Conservation (phyloP, 257 asterid genomes). For the Phtheirospermum japonicum region DNA sequence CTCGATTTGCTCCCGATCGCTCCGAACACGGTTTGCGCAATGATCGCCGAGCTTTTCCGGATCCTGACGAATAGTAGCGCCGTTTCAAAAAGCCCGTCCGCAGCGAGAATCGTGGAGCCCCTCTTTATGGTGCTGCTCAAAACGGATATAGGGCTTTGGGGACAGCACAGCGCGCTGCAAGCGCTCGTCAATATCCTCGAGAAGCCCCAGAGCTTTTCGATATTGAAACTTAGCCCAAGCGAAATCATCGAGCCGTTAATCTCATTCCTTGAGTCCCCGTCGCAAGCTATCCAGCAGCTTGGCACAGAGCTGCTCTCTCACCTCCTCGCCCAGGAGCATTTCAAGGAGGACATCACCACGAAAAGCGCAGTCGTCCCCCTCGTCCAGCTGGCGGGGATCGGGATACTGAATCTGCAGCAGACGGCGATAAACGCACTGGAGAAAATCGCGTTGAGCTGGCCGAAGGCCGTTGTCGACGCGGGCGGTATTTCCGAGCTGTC, state of each 20-base stretch:
- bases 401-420: constrained; percentile 67
- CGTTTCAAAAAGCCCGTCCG: constrained; percentile 64
- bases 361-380: constrained; percentile 76
- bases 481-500: constrained; percentile 83
- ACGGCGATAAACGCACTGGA: constrained; percentile 81
- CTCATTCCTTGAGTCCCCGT: constrained; percentile 70
- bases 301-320: constrained; percentile 77
- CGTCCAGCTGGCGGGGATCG: constrained; percentile 76
- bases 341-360: constrained; percentile 74
- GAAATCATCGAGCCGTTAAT: constrained; percentile 77
- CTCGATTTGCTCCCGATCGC: constrained; percentile 69
- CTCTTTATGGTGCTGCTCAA: constrained; percentile 64
- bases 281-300: constrained; percentile 86
- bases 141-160: constrained; percentile 70
- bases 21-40: constrained; percentile 63
- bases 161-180: constrained; percentile 91
- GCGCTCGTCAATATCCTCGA: constrained; percentile 85
- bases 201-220: constrained; percentile 73
- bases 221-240: constrained; percentile 67
- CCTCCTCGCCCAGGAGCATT: constrained; percentile 80
- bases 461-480: constrained; percentile 76
- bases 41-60: constrained; percentile 84
- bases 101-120: constrained; percentile 73
- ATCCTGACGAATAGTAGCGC: constrained; percentile 83
- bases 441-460: constrained; percentile 74